These are phyloP conservation scores for Lepiota venenata DNA, from an alignment of 768 basidiomycete species.

Conservation along the genomic window DNA sequence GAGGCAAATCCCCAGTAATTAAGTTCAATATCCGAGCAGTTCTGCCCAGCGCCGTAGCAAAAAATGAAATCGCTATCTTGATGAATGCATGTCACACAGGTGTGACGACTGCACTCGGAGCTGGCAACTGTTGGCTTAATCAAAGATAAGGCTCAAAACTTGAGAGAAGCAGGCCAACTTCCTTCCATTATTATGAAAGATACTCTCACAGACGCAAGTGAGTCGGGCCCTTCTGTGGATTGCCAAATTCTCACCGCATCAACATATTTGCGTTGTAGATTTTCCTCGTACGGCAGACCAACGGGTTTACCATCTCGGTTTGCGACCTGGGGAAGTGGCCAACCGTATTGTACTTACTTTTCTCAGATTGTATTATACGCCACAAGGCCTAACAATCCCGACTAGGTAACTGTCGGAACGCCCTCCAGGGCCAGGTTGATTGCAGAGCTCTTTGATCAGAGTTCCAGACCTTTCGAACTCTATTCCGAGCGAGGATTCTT, in stretches of 20 bases:
- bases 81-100: background rate
- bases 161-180: background rate
- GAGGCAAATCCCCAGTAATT: no score
- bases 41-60: background rate
- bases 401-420: conserved; percentile 71
- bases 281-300: conserved; percentile 72
- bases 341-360: conserved; percentile 62
- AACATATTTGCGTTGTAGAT: conserved; percentile 39
- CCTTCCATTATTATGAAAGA: conserved; percentile 48
- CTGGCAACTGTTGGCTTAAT: background rate
- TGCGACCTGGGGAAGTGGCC: conserved; percentile 74
- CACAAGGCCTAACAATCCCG: conserved; percentile 1
- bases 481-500: conserved; percentile 74
- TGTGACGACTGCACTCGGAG: background rate
- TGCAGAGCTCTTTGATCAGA: conserved; percentile 57
- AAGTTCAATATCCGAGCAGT: no score
- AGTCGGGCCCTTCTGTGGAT: conserved; percentile 21
- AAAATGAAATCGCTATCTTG: background rate
- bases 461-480: conserved; percentile 56
- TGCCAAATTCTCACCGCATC: background rate
- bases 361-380: background rate
- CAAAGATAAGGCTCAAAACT: background rate
- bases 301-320: conserved; percentile 77
- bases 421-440: conserved; percentile 62
- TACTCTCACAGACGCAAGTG: conserved; percentile 63